Conservation (phyloP, 2,329 filamentous ascomycete genomes). For the Talaromyces rugulosus region DNA sequence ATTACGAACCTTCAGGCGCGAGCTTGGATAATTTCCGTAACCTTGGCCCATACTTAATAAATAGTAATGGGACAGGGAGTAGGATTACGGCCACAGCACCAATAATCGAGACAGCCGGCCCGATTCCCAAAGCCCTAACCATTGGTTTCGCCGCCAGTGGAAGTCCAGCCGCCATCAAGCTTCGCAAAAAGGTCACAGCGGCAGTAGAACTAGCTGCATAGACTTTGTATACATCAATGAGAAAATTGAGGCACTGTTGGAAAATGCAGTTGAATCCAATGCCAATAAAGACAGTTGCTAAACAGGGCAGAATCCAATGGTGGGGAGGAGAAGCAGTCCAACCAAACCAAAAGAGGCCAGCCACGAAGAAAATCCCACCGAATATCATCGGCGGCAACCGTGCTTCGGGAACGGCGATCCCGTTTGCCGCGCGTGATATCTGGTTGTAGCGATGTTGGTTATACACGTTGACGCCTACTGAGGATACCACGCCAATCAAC, state of each 20-base stretch:
- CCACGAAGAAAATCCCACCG: slow-evolving; percentile 7
- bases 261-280: slow-evolving; percentile 46
- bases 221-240: slow-evolving; percentile 37
- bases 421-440: slow-evolving; percentile 25
- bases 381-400: slow-evolving; percentile 44
- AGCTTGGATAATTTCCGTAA: slow-evolving; percentile 44
- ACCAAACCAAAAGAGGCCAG: slow-evolving; percentile 11
- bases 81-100: slow-evolving; percentile 37
- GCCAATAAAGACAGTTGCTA: slow-evolving; percentile 35
- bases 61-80: slow-evolving; percentile 43
- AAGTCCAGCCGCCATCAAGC: slow-evolving; percentile 35
- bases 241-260: slow-evolving; percentile 46
- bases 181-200: slow-evolving; percentile 42
- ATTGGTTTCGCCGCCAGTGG: slow-evolving; percentile 38
- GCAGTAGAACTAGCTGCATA: slow-evolving; percentile 43
- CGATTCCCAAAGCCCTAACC: slow-evolving; percentile 39
- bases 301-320: slow-evolving; percentile 8
- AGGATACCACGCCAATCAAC: slow-evolving; percentile 34
- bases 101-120: slow-evolving; percentile 39
- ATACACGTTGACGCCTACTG: slow-evolving; percentile 37
- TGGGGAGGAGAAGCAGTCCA: slow-evolving; percentile 6
- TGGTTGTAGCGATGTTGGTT: slow-evolving; percentile 35
- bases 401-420: slow-evolving; percentile 36
- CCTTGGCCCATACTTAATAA: slow-evolving; percentile 39
- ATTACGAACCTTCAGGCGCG: slow-evolving; percentile 20